Evolutionary conservation across 2,329 filamentous ascomycete genomes (phyloP), one percentile per base, ranked within the genome.

Genomic region (Didymella segeticola): DNA sequence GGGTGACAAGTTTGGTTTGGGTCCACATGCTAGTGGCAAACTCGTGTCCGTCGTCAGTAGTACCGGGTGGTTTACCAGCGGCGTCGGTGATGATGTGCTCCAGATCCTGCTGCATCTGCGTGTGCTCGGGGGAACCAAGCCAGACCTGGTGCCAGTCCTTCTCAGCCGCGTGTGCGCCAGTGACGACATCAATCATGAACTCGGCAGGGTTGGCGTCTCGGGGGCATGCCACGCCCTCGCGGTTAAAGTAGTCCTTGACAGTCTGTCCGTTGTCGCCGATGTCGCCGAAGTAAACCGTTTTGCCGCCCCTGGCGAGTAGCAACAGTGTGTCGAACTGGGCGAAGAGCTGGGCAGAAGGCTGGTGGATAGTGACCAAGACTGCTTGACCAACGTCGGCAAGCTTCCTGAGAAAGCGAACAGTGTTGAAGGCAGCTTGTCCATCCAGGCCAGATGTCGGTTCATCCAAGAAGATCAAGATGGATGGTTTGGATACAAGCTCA

Each of bases 321-420:
- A 95, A 79, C 1, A 96, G 80, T 5, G 89, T 84, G 69, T 95
- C 90, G 61, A 95, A 96, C 72, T 91, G 87, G 69, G 91, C 88
- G 62, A 96, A 93, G 0, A 95, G 80, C 0, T 88, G 85, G 17
- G 89, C 88, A 53, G 90, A 91, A 1, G 91, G 91, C 69, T 95
- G 91, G 69, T 95, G 90, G 57, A 95, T 95, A 1, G 90, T 95
- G 76, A 89, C 92, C 2, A 95, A 82, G 57, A 95, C 89, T 8
- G 90, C 90, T 70, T 95, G 91, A 2, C 90, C 91, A 2, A 87
- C 87, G 15, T 81, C 78, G 29, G 88, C 85, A 8, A 90, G 82
- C 75, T 89, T 89, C 69, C 84, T 84, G 14, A 90, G 77, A 77
- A 90, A 88, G 14, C 86, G 84, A 14, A 89, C 84, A 55, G 89